These are phyloP conservation scores for Lomentospora prolificans DNA, from an alignment of 2,329 filamentous ascomycete species.

Conservation along the genomic window DNA sequence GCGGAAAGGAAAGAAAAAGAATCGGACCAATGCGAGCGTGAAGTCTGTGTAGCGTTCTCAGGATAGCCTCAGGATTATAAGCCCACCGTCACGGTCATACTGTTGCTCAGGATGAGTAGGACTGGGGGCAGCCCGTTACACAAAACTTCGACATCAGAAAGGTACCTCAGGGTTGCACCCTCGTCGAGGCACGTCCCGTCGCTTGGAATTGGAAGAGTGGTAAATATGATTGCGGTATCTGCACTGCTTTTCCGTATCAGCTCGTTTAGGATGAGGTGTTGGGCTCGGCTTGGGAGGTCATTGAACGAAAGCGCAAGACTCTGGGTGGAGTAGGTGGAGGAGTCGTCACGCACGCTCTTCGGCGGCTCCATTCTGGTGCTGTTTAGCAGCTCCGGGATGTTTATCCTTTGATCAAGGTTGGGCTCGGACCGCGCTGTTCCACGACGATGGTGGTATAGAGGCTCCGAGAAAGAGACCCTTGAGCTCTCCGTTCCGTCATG, in stretches of 20 bases:
- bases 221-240: slow-evolving; percentile 71
- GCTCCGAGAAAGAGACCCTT: slow-evolving; percentile 52
- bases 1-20: too few relatives aligned
- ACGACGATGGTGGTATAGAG: slow-evolving; percentile 25
- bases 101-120: slow-evolving; percentile 75
- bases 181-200: slow-evolving; percentile 68
- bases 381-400: slow-evolving; percentile 34
- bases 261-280: slow-evolving; percentile 81
- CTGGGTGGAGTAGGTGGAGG: slow-evolving; percentile 45
- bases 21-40: too few relatives aligned
- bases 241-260: slow-evolving; percentile 59
- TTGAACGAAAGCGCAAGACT: slow-evolving; percentile 71
- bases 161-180: slow-evolving; percentile 59
- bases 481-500: slow-evolving; percentile 42
- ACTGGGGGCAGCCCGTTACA: slow-evolving; percentile 68
- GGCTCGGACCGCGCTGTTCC: slow-evolving; percentile 24
- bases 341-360: slow-evolving; percentile 19
- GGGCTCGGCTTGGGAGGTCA: slow-evolving; percentile 72
- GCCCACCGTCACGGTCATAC: slow-evolving; percentile 79
- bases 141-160: slow-evolving; percentile 69
- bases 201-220: slow-evolving; percentile 70
- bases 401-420: slow-evolving; percentile 25
- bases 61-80: slow-evolving; percentile 36
- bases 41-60: too few relatives aligned
- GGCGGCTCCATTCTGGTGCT: slow-evolving; percentile 22